A percentile compares a stretch with the other conserved stretches of the same genome.
Conservation (phyloP, 108 stramenopile genomes). For the Cylindrotheca fusiformis region DNA sequence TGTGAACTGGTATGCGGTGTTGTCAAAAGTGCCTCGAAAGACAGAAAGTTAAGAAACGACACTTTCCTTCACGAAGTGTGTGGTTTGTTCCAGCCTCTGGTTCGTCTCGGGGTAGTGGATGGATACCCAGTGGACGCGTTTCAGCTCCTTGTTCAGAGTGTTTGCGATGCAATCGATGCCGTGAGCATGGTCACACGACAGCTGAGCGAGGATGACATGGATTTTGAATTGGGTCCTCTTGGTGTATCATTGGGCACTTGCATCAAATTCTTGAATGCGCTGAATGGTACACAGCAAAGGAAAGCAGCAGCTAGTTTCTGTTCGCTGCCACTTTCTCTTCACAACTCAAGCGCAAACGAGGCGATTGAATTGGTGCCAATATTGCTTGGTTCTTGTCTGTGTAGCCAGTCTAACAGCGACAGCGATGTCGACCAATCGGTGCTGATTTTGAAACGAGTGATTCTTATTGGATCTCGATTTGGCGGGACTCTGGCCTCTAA, state of each 20-base stretch:
- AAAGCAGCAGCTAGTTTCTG: slow-evolving; percentile 1
- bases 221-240: slow-evolving; percentile 3
- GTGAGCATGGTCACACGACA: background rate
- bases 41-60: background rate
- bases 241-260: slow-evolving; percentile 11
- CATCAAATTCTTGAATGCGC: slow-evolving; percentile 1
- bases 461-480: background rate
- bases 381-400: background rate
- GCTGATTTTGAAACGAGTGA: too few relatives aligned
- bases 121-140: background rate
- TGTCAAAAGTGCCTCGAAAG: background rate
- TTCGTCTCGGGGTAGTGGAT: background rate
- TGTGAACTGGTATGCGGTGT: slow-evolving; percentile 12
- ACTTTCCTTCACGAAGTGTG: slow-evolving; percentile 11
- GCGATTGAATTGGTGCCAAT: background rate
- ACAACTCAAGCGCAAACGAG: background rate
- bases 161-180: background rate
- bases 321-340: slow-evolving; percentile 1
- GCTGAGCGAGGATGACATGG: background rate
- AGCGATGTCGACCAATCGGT: too few relatives aligned
- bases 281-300: slow-evolving; percentile 3
- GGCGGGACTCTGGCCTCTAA: background rate
- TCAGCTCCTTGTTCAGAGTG: background rate
- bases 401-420: too few relatives aligned
- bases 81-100: slow-evolving; percentile 9